Conservation (phyloP, 495 filamentous ascomycete genomes). For the Aspergillus steynii region DNA sequence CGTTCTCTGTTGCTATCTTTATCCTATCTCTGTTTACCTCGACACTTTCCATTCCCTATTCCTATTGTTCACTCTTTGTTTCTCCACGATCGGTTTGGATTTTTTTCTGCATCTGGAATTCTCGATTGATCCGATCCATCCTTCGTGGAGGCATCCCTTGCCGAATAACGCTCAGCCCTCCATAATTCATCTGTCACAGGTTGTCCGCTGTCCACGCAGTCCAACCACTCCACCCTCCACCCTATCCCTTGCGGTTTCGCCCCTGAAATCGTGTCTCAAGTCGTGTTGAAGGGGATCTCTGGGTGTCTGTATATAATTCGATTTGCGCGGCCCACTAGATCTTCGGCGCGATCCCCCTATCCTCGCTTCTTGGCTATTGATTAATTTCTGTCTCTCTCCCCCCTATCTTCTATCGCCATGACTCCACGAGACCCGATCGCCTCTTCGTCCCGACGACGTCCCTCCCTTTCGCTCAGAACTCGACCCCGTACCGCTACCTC, state of each 20-base stretch:
- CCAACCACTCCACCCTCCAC: slow-evolving; percentile 2
- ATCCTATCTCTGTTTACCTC: neutral
- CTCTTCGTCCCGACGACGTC: slow-evolving; percentile 34
- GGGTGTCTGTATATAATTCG: slow-evolving; percentile 9
- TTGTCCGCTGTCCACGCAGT: neutral
- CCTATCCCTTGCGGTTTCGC: slow-evolving; percentile 9
- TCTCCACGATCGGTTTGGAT: neutral
- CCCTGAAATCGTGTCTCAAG: slow-evolving; percentile 7
- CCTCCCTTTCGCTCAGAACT: slow-evolving; percentile 38
- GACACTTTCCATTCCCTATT: neutral
- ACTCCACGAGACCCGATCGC: slow-evolving; percentile 34
- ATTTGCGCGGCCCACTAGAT: slow-evolving; percentile 2
- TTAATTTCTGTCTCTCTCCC: slow-evolving; percentile 6
- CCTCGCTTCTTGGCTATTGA: neutral
- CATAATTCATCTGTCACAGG: slow-evolving; percentile 9
- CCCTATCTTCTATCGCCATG: slow-evolving; percentile 28
- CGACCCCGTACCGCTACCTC: slow-evolving; percentile 37
- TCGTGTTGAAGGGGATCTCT: neutral
- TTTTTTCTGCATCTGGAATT: neutral
- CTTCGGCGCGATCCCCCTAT: neutral
- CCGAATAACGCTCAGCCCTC: neutral
- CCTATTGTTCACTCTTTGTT: neutral
- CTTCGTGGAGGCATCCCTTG: neutral
- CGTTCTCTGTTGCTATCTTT: slow-evolving; percentile 10
- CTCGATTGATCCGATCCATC: too few species aligned